phyloP scores from a whole-genome alignment of 2,329 filamentous ascomycete genomes.

The Fonsecaea nubica region DNA sequence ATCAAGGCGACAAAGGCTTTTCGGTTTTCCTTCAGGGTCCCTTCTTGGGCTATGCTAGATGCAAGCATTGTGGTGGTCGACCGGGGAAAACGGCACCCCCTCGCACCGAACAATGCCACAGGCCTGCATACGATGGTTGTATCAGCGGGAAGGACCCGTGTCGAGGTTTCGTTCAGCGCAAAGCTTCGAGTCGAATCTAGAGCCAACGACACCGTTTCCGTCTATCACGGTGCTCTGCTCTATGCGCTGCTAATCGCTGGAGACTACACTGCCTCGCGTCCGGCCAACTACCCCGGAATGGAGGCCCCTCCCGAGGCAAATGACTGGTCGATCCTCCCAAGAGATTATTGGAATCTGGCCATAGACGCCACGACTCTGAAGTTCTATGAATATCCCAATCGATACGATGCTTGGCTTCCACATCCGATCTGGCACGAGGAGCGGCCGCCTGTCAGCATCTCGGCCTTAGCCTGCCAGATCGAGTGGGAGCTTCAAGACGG shows the following conservation, averaged over 20 bases:
- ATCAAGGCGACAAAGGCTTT: constrained; percentile 48
- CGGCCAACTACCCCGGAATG: constrained; percentile 40
- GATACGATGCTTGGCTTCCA: constrained; percentile 35
- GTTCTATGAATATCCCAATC: constrained; percentile 42
- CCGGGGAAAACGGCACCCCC: constrained; percentile 30
- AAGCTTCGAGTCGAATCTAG: constrained; percentile 46
- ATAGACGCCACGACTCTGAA: constrained; percentile 46
- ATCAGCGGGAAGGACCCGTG: constrained; percentile 43
- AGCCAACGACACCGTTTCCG: constrained; percentile 52
- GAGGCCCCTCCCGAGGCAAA: constrained; percentile 42
- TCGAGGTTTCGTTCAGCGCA: constrained; percentile 47
- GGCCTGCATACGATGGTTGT: constrained; percentile 50
- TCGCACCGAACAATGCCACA: constrained; percentile 45
- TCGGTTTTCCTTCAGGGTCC: constrained; percentile 56
- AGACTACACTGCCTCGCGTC: constrained; percentile 40
- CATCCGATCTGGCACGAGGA: constrained; percentile 44
- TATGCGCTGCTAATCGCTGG: constrained; percentile 52
- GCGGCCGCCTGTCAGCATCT: constrained; percentile 48
- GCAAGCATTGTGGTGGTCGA: constrained; percentile 40
- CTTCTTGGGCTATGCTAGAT: constrained; percentile 49
- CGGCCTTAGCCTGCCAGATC: constrained; percentile 50
- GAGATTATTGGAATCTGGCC: constrained; percentile 44
- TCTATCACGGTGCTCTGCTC: constrained; percentile 54
- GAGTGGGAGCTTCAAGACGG: constrained; percentile 47
- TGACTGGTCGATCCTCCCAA: constrained; percentile 48